These are phyloP conservation scores for Coemansia sp. DNA, from an alignment of 192 early-diverging fungal genomes.

Conservation along the genomic window DNA sequence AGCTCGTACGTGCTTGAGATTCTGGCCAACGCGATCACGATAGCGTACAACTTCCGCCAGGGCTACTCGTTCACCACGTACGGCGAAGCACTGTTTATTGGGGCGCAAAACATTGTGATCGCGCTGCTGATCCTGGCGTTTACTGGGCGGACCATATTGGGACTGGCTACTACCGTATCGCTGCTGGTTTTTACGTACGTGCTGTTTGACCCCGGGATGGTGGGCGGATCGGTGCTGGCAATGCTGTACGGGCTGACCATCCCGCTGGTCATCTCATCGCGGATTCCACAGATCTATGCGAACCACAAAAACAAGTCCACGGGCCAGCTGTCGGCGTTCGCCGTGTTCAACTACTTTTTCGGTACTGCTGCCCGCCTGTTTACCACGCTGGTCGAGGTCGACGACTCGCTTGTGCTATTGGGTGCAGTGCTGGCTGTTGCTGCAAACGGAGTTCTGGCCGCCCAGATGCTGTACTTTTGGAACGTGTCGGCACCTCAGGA, in stretches of 20 bases:
- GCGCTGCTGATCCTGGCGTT: slow-evolving; percentile 65
- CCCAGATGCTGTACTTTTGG: slow-evolving; percentile 82
- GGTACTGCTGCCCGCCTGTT: slow-evolving; percentile 85
- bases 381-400: slow-evolving; percentile 89
- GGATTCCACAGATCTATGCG: slow-evolving; percentile 86
- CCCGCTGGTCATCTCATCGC: slow-evolving; percentile 73
- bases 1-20: slow-evolving; percentile 82
- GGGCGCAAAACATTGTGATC: slow-evolving; percentile 81
- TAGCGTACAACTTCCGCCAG: slow-evolving; percentile 85
- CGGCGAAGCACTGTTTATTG: slow-evolving; percentile 83
- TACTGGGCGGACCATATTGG: slow-evolving; percentile 42
- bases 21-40: slow-evolving; percentile 67
- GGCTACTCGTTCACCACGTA: slow-evolving; percentile 87
- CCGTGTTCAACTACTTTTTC: slow-evolving; percentile 83
- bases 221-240: slow-evolving; percentile 54
- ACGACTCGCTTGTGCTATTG: slow-evolving; percentile 75
- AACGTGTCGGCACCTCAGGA: too few species aligned
- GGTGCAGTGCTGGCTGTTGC: slow-evolving; percentile 65
- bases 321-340: slow-evolving; percentile 88
- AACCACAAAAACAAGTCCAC: slow-evolving; percentile 83
- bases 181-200: slow-evolving; percentile 54
- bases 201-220: slow-evolving; percentile 53
- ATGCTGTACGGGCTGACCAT: slow-evolving; percentile 75
- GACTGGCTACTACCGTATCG: slow-evolving; percentile 22
- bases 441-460: slow-evolving; percentile 75